A percentile compares a stretch with the other conserved stretches of the same genome.
These are phyloP conservation scores for Grifola frondosa DNA, from an alignment of 1,284 basidiomycete species.

Conservation along the genomic window DNA sequence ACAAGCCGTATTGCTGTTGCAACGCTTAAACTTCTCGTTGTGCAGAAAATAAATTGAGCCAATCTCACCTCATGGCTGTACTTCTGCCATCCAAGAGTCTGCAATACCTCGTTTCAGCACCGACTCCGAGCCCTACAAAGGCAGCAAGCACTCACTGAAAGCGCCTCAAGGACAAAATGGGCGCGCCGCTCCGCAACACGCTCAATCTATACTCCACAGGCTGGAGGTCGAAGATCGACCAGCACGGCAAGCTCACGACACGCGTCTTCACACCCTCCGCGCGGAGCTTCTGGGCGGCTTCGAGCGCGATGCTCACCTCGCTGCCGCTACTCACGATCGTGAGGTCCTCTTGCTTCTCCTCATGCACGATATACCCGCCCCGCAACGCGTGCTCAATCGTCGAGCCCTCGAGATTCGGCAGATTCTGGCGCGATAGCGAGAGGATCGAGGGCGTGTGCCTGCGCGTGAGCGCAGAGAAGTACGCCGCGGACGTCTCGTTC, in stretches of 20 bases:
- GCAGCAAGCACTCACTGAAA: slow-evolving; percentile 45
- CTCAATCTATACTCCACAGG: slow-evolving; percentile 76
- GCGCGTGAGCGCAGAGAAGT: slow-evolving; percentile 76
- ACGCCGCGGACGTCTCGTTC: slow-evolving; percentile 92
- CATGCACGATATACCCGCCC: slow-evolving; percentile 90
- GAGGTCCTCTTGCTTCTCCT: slow-evolving; percentile 74
- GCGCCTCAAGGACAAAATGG: slow-evolving; percentile 88
- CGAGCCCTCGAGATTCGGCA: slow-evolving; percentile 89
- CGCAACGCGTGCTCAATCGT: slow-evolving; percentile 81
- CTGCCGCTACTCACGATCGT: slow-evolving; percentile 89
- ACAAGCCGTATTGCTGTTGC: slow-evolving; percentile 79
- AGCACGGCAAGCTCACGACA: slow-evolving; percentile 87
- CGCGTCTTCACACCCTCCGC: slow-evolving; percentile 79
- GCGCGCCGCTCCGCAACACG: slow-evolving; percentile 86
- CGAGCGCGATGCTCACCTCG: slow-evolving; percentile 84
- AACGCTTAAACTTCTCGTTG: slow-evolving; percentile 13
- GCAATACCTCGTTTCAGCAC: not conserved
- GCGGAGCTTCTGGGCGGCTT: slow-evolving; percentile 79
- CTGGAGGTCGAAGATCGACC: slow-evolving; percentile 88
- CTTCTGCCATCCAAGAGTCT: slow-evolving; percentile 82
- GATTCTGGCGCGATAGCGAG: slow-evolving; percentile 88
- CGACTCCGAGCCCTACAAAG: slow-evolving; percentile 1
- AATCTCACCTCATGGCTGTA: slow-evolving; percentile 75
- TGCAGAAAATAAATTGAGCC: not conserved
- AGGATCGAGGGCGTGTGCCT: slow-evolving; percentile 82